Conservation (phyloP, 2,329 filamentous ascomycete species). For the Catunica adiposa region DNA sequence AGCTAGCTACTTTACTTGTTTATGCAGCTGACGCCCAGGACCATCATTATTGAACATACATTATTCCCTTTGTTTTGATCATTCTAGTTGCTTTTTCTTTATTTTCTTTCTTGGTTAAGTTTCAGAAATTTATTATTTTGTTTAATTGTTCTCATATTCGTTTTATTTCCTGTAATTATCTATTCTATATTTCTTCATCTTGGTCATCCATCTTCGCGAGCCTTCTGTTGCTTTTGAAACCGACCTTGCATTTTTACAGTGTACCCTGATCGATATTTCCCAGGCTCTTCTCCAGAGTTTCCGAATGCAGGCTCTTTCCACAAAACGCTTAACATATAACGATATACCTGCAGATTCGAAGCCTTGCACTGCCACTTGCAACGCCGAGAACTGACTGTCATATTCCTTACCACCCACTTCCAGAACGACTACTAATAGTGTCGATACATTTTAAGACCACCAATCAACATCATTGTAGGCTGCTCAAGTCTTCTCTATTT, state of each 20-base stretch:
- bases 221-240: too few species aligned
- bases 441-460: too few species aligned
- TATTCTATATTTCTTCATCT: not conserved
- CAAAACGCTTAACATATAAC: not conserved
- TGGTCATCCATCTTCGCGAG: too few species aligned
- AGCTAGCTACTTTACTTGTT: not conserved
- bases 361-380: slow-evolving; percentile 2
- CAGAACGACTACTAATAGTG: too few species aligned
- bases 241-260: too few species aligned
- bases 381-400: not conserved
- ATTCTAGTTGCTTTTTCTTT: not conserved
- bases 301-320: not conserved
- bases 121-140: not conserved
- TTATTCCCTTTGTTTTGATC: not conserved
- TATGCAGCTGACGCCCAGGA: too few species aligned
- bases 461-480: too few species aligned
- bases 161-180: too few species aligned
- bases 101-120: not conserved
- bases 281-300: too few species aligned
- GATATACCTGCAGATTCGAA: not conserved
- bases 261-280: too few species aligned
- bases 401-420: not conserved
- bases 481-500: too few species aligned
- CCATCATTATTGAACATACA: too few species aligned
- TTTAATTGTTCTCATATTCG: not conserved